phyloP scores from a whole-genome alignment of 352 stramenopile species.

The Globisporangium lucens region DNA sequence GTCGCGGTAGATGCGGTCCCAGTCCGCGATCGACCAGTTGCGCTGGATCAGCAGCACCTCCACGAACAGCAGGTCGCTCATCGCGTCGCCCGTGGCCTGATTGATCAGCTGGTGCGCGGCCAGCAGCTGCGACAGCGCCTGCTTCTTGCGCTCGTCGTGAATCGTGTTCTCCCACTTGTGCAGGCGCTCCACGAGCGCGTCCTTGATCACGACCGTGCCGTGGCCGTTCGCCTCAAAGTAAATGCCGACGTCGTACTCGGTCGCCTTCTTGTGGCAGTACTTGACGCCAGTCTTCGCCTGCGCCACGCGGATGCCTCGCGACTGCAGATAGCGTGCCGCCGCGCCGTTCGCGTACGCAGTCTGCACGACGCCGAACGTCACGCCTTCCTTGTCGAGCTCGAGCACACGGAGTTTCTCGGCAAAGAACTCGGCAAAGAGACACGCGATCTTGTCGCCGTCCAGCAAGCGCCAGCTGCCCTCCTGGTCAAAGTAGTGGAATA shows the following conservation, averaged over 20 bases:
- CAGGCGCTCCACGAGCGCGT: constrained; percentile 82
- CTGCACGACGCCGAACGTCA: constrained; percentile 96
- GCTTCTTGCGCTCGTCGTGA: constrained; percentile 78
- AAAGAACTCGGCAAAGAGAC: constrained; percentile 94
- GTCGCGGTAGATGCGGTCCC: constrained; percentile 94
- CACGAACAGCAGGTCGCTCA: constrained; percentile 96
- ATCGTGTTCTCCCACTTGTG: constrained; percentile 74
- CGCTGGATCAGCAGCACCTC: constrained; percentile 93
- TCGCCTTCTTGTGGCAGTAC: constrained; percentile 94
- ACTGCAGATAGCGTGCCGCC: constrained; percentile 87
- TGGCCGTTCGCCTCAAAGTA: constrained; percentile 99
- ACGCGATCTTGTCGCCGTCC: constrained; percentile 98
- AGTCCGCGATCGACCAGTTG: constrained; percentile 89
- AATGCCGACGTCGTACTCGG: constrained; percentile 96
- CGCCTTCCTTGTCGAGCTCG: constrained; percentile 61
- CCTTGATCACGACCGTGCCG: constrained; percentile 96
- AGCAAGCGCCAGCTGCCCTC: constrained; percentile 83
- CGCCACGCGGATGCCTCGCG: constrained; percentile 63
- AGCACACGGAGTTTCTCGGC: constrained; percentile 85
- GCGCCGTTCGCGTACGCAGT: constrained; percentile 99
- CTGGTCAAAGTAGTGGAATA: constrained; percentile 95
- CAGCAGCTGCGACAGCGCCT: constrained; percentile 79
- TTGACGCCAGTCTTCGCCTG: constrained; percentile 98
- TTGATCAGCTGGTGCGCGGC: constrained; percentile 92
- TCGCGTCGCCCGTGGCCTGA: constrained; percentile 96